These are phyloP conservation scores for Pisolithus sp. DNA, from an alignment of 768 basidiomycete genomes.

Conservation along the genomic window DNA sequence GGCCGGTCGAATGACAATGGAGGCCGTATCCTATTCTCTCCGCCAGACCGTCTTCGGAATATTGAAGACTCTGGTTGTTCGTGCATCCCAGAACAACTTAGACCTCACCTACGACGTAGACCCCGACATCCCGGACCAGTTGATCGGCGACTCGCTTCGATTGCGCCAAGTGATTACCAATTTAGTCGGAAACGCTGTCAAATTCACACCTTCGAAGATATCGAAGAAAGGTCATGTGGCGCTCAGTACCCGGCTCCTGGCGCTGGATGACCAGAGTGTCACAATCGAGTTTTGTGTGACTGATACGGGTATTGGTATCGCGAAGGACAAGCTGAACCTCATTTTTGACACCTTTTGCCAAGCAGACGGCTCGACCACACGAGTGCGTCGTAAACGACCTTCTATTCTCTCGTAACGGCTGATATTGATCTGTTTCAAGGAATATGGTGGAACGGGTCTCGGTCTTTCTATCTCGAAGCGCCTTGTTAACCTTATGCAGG, in stretches of 20 bases:
- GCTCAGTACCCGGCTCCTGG: slow-evolving; percentile 74
- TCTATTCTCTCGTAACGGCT: slow-evolving; percentile 4
- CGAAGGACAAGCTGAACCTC: slow-evolving; percentile 94
- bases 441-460: slow-evolving; percentile 96
- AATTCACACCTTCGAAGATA: slow-evolving; percentile 84
- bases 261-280: slow-evolving; percentile 74
- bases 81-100: slow-evolving; percentile 92
- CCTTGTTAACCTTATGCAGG: slow-evolving; percentile 94
- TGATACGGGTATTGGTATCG: slow-evolving; percentile 98
- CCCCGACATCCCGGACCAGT: slow-evolving; percentile 90
- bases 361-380: slow-evolving; percentile 95
- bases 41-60: slow-evolving; percentile 97
- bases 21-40: slow-evolving; percentile 95
- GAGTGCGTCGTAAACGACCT: slow-evolving; percentile 43
- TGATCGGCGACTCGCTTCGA: slow-evolving; percentile 93
- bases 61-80: slow-evolving; percentile 95
- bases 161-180: slow-evolving; percentile 95
- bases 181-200: slow-evolving; percentile 92
- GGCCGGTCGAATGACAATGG: slow-evolving; percentile 99
- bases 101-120: slow-evolving; percentile 96
- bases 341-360: slow-evolving; percentile 99
- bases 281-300: slow-evolving; percentile 96
- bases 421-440: slow-evolving; percentile 30
- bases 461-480: slow-evolving; percentile 97
- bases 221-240: slow-evolving; percentile 84